Evolutionary conservation across 352 stramenopile species (phyloP), one percentile per base, ranked within the genome.

Genomic region (Saprolegnia parasitica): DNA sequence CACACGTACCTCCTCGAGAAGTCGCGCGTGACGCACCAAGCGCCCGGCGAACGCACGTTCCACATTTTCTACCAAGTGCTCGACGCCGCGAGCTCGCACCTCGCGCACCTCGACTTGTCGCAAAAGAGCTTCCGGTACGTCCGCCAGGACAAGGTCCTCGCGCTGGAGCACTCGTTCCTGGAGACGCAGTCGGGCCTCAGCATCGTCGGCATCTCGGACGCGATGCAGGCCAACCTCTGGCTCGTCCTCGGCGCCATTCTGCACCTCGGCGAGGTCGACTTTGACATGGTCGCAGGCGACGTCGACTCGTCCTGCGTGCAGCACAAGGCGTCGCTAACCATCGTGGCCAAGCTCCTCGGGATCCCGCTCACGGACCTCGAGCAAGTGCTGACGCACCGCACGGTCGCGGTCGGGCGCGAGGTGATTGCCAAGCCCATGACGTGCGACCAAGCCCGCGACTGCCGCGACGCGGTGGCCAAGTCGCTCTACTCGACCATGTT

Each of bases 401-500:
- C 89, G 57, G 86, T 95, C 29, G 84, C 91, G 73, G 86, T 95
- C 0, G 86, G 86, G 0, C 83, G 86, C 0, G 85, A 95, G 75
- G 81, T 92, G 15, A 83, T 93, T 46, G 45, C 81, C 24, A 94
- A 93, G 71, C 86, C 86, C 9, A 93, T 93, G 86, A 93, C 84
- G 13, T 79, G 84, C 21, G 86, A 93, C 58, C 85, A 96, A 68
- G 88, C 89, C 0, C 77, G 77, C 0, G 86, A 95, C 61, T 91
- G 80, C 47, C 86, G 97, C 6, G 97, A 99, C 77, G 96, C 97
- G 20, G 72, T 98, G 23, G 93, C 88, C n/a, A 98, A 98, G 73
- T 96, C 89, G 57, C 73, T 98, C 52, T 98, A 98, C 73, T 89
- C 84, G 45, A 96, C 97, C 57, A 75, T 99, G 18, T 99, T 99